Evolutionary conservation across 2,329 filamentous ascomycete species (phyloP).

Genomic region (Xylariales sp.): DNA sequence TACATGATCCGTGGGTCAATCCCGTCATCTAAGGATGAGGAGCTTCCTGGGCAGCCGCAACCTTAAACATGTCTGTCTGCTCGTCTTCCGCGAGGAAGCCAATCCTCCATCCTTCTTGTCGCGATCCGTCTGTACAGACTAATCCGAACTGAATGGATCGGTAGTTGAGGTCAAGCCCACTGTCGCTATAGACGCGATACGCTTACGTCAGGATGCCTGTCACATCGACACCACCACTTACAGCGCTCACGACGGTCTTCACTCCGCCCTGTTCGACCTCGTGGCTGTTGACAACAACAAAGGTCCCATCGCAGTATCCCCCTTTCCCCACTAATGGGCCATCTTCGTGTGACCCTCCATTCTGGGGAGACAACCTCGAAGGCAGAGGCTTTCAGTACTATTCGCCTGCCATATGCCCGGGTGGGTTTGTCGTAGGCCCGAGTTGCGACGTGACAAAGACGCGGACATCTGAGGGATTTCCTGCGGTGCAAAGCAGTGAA

Average conservation of each 20-base stretch:
- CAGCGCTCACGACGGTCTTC: slow-evolving; percentile 36
- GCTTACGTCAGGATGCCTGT: no score
- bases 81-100: no score
- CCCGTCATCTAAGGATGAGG: no score
- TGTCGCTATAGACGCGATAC: no score
- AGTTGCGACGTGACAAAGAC: slow-evolving; percentile 24
- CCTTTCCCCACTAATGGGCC: slow-evolving; percentile 28
- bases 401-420: slow-evolving; percentile 35
- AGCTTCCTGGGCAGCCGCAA: no score
- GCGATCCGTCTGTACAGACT: no score
- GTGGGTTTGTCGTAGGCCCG: slow-evolving; percentile 30
- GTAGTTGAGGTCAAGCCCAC: no score
- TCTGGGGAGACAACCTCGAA: slow-evolving; percentile 30
- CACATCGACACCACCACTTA: slow-evolving; percentile 22
- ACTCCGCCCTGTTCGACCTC: slow-evolving; percentile 32
- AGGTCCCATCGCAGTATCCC: slow-evolving; percentile 34
- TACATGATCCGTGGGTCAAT: no score
- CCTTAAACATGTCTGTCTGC: no score
- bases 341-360: slow-evolving; percentile 29
- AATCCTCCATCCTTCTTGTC: no score
- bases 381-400: slow-evolving; percentile 33
- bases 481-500: slow-evolving; percentile 23
- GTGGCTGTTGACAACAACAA: slow-evolving; percentile 35
- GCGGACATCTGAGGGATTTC: slow-evolving; percentile 26
- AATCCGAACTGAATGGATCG: no score